A percentile compares a stretch with the other conserved stretches of the same genome.
Conservation (phyloP, 805 yeast species). For the Kodamaea kakaduensis region DNA sequence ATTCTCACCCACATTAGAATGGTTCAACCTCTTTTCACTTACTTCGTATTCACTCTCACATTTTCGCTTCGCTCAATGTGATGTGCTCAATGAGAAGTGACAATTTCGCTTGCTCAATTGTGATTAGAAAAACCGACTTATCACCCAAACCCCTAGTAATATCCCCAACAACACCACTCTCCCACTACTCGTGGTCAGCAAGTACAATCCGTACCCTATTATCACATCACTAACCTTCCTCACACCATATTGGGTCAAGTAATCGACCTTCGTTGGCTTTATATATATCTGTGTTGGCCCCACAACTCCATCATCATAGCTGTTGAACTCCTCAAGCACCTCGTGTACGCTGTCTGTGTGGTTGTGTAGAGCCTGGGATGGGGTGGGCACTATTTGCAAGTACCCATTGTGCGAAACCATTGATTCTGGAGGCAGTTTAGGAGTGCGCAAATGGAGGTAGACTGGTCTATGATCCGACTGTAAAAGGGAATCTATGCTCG, state of each 20-base stretch:
- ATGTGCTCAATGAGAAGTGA: no score
- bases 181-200: constrained; percentile 30
- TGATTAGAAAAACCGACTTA: background rate
- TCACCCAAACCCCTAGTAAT: constrained; percentile 10
- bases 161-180: constrained; percentile 19
- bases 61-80: no score
- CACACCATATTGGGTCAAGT: constrained; percentile 20
- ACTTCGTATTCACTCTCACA: no score
- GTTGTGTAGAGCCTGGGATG: constrained; percentile 4
- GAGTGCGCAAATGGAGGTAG: constrained; percentile 45
- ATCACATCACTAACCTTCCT: constrained; percentile 25
- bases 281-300: constrained; percentile 41
- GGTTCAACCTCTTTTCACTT: no score
- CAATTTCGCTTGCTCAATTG: no score
- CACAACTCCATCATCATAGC: constrained; percentile 21
- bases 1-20: no score
- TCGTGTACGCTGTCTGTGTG: constrained; percentile 4
- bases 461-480: constrained; percentile 86
- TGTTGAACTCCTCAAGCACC: constrained; percentile 6
- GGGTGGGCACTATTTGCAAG: constrained; percentile 21
- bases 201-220: constrained; percentile 36
- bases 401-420: constrained; percentile 27
- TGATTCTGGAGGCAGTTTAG: constrained; percentile 36
- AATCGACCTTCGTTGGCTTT: constrained; percentile 31
- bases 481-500: constrained; percentile 42